Evolutionary conservation across 129 eudicot genomes (phyloP).

Genomic region (Flaveria robusta): DNA sequence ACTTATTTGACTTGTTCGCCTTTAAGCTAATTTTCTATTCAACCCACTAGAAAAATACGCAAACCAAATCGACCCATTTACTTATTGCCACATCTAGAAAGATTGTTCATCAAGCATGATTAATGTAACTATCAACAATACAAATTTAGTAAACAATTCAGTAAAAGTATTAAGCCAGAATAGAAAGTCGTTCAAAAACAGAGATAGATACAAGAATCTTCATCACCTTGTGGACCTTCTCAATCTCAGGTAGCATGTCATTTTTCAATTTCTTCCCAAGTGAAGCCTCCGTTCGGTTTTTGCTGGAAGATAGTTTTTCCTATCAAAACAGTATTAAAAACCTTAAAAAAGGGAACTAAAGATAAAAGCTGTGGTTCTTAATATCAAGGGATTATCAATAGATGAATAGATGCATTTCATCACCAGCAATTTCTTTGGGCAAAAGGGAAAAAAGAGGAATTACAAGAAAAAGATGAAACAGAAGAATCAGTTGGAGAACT

Average conservation of each 20-base stretch:
- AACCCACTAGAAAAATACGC: neutral
- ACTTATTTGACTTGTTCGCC: neutral
- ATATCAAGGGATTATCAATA: neutral
- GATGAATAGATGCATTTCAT: neutral
- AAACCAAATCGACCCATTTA: neutral
- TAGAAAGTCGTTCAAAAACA: neutral
- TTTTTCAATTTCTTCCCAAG: slow-evolving; percentile 79
- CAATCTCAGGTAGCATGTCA: slow-evolving; percentile 91
- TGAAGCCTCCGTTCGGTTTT: slow-evolving; percentile 80
- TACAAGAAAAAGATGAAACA: neutral
- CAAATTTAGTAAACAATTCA: too few relatives aligned
- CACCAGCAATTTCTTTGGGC: neutral
- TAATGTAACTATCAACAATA: too few relatives aligned
- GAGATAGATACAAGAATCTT: neutral
- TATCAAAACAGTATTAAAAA: slow-evolving; percentile 29
- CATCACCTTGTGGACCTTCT: slow-evolving; percentile 84
- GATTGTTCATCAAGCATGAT: neutral
- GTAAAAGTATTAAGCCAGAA: neutral
- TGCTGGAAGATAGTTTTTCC: slow-evolving; percentile 87
- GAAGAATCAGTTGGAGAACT: slow-evolving; percentile 35
- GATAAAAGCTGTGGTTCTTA: slow-evolving; percentile 5
- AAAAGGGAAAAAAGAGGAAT: slow-evolving; percentile 9
- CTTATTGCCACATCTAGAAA: neutral
- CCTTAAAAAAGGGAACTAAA: slow-evolving; percentile 17
- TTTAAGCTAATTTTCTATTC: neutral